Evolutionary conservation across 805 yeast genomes (phyloP).

Genomic region (Ogataea haglerorum): DNA sequence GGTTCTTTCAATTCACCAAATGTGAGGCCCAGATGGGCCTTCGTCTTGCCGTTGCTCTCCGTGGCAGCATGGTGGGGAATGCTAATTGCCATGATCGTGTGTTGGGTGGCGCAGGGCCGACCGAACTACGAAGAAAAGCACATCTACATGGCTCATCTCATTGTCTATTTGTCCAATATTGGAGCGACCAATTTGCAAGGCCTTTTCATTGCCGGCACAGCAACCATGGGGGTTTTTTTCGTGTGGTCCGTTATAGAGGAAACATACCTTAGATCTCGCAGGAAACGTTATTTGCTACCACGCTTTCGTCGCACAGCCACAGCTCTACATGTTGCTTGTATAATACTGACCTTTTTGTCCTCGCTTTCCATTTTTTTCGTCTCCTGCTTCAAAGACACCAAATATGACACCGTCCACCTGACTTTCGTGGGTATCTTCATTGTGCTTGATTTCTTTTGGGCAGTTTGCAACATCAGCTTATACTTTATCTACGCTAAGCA

Average conservation of each 20-base stretch:
- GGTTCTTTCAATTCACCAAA: slow-evolving; percentile 22
- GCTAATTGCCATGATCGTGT: slow-evolving; percentile 72
- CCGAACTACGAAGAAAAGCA: slow-evolving; percentile 63
- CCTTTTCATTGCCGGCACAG: slow-evolving; percentile 73
- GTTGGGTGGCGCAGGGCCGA: slow-evolving; percentile 80
- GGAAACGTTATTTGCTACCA: slow-evolving; percentile 47
- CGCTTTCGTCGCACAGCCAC: slow-evolving; percentile 30
- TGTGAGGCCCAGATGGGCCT: slow-evolving; percentile 27
- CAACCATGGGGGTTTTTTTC: slow-evolving; percentile 72
- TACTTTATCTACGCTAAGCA: slow-evolving; percentile 34
- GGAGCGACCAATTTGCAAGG: slow-evolving; percentile 89
- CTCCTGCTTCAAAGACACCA: slow-evolving; percentile 64
- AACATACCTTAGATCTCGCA: slow-evolving; percentile 53
- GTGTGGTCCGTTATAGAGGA: slow-evolving; percentile 63
- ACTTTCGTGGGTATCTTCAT: slow-evolving; percentile 74
- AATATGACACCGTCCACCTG: slow-evolving; percentile 54
- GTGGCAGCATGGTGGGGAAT: slow-evolving; percentile 84
- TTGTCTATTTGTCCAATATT: slow-evolving; percentile 75
- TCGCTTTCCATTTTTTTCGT: slow-evolving; percentile 73
- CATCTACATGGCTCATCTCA: slow-evolving; percentile 33
- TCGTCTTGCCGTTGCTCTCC: slow-evolving; percentile 59
- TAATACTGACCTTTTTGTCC: slow-evolving; percentile 31
- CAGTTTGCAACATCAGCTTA: slow-evolving; percentile 42
- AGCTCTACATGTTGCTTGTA: slow-evolving; percentile 23
- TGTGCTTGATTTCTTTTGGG: slow-evolving; percentile 55